Evolutionary conservation across 2,329 filamentous ascomycete genomes (phyloP).

Genomic region (Didymella pomorum): DNA sequence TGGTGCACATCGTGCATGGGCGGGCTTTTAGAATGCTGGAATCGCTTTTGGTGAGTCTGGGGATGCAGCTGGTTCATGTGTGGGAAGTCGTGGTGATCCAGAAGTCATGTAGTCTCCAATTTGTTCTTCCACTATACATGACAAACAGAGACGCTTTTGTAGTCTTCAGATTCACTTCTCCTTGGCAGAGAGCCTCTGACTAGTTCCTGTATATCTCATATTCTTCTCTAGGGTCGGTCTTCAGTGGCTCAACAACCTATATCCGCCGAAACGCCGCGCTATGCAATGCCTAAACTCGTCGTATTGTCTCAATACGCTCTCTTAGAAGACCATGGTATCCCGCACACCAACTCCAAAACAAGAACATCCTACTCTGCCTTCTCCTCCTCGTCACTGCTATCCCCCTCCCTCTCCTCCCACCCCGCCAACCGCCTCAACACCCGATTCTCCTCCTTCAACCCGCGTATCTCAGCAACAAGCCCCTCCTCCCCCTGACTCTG

Average conservation of each 20-base stretch:
- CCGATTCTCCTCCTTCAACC: constrained; percentile 58
- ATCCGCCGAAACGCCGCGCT: constrained; percentile 34
- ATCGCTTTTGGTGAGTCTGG: neutral
- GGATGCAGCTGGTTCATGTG: neutral
- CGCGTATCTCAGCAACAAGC: constrained; percentile 51
- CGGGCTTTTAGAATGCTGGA: neutral
- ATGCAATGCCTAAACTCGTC: constrained; percentile 22
- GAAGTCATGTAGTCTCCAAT: neutral
- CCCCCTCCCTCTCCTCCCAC: constrained; percentile 54
- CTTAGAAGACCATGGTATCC: neutral
- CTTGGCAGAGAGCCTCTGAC: neutral
- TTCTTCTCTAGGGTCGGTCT: neutral
- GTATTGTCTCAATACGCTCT: neutral
- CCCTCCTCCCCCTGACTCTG: constrained; percentile 50
- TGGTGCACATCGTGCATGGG: neutral
- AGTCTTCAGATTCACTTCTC: neutral
- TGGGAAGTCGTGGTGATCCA: neutral
- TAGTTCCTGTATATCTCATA: neutral
- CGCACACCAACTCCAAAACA: neutral
- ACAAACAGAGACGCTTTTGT: neutral
- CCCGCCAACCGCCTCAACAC: constrained; percentile 55
- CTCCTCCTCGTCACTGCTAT: constrained; percentile 53
- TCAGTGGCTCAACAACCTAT: neutral
- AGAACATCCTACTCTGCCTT: constrained; percentile 1
- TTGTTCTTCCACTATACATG: neutral